Conservation (phyloP, 192 early-diverging fungal genomes). For the Lobulomyces angularis region DNA sequence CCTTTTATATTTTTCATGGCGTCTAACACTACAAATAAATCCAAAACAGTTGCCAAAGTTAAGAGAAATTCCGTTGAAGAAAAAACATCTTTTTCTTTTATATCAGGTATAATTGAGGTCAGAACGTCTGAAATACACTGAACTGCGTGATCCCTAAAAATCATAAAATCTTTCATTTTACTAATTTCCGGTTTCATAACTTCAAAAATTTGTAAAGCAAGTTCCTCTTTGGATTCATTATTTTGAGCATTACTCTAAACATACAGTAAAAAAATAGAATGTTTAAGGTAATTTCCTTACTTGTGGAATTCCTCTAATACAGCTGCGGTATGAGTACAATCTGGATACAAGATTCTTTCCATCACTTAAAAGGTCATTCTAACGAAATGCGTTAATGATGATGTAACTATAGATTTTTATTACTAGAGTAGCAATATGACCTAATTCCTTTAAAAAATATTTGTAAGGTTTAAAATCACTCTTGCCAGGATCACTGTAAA, state of each 20-base stretch:
- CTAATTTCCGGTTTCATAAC: constrained; percentile 26
- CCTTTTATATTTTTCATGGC: constrained; percentile 41
- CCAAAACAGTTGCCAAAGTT: constrained; percentile 19
- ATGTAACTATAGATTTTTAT: neutral
- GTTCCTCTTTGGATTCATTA: constrained; percentile 14
- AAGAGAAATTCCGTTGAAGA: constrained; percentile 16
- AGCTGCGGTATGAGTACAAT: constrained; percentile 29
- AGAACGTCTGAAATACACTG: constrained; percentile 18
- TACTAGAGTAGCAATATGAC: neutral
- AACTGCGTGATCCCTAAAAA: constrained; percentile 22
- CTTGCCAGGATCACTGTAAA: neutral
- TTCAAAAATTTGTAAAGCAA: constrained; percentile 16
- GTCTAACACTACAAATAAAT: constrained; percentile 32
- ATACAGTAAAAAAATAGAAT: neutral
- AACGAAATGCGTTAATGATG: neutral
- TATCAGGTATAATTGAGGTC: constrained; percentile 16
- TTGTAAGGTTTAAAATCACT: neutral
- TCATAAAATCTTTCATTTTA: constrained; percentile 30
- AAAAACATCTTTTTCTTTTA: constrained; percentile 22
- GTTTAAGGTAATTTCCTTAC: constrained; percentile 2
- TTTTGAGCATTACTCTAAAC: constrained; percentile 17
- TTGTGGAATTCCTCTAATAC: constrained; percentile 30
- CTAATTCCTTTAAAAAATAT: neutral
- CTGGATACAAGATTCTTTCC: constrained; percentile 20
- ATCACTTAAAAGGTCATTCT: constrained; percentile 22